Evolutionary conservation across 495 filamentous ascomycete genomes (phyloP).

Genomic region (Saxophila tyrrhenica): DNA sequence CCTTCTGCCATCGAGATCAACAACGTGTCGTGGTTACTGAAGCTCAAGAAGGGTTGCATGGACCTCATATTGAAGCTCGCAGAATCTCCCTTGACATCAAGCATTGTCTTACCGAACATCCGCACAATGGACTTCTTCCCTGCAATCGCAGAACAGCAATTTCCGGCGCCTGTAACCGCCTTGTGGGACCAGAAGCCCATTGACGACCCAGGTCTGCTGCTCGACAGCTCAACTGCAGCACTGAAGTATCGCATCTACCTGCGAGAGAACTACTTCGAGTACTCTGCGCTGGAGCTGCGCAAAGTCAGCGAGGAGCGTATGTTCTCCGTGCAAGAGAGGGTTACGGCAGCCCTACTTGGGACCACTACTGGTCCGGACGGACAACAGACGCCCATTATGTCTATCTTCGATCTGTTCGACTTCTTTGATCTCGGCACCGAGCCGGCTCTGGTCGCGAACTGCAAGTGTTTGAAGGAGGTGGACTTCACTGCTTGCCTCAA

Average conservation of each 20-base stretch:
- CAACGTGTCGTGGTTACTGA: constrained; percentile 58
- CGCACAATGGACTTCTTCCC: constrained; percentile 63
- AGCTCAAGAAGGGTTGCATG: constrained; percentile 60
- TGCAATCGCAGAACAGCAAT: constrained; percentile 52
- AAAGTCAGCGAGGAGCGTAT: constrained; percentile 56
- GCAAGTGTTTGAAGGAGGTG: constrained; percentile 47
- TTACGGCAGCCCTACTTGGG: constrained; percentile 70
- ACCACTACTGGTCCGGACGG: constrained; percentile 52
- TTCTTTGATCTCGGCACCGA: constrained; percentile 63
- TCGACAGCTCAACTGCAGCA: constrained; percentile 41
- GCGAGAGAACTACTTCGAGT: constrained; percentile 66
- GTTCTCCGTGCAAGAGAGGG: constrained; percentile 62
- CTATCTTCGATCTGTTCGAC: constrained; percentile 87
- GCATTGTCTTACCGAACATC: constrained; percentile 63
- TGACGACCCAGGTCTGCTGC: constrained; percentile 49
- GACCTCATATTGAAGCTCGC: constrained; percentile 71
- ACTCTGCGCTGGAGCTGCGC: constrained; percentile 72
- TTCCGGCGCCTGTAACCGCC: constrained; percentile 49
- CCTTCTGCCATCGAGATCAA: constrained; percentile 48
- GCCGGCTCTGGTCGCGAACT: constrained; percentile 38
- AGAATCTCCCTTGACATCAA: constrained; percentile 69
- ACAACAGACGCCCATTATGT: constrained; percentile 50
- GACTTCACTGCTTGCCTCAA: constrained; percentile 46
- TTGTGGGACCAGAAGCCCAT: constrained; percentile 56
- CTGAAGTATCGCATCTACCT: constrained; percentile 62